Evolutionary conservation across 495 filamentous ascomycete species (phyloP).

Genomic region (Letharia columbiana): DNA sequence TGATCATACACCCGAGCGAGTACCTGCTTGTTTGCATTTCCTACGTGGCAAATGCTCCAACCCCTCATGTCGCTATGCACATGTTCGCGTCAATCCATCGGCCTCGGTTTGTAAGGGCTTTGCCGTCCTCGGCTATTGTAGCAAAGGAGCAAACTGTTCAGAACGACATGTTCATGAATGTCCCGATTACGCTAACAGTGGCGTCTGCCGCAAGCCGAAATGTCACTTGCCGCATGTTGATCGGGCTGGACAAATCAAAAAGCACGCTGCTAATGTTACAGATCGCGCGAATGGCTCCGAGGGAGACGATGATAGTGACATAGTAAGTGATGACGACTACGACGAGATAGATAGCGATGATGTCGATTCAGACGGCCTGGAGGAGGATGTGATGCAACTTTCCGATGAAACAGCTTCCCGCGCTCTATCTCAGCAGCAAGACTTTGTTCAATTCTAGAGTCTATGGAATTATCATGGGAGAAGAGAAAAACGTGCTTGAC

Average conservation of each 20-base stretch:
- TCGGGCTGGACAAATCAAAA: slow-evolving; percentile 66
- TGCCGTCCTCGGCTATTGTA: slow-evolving; percentile 82
- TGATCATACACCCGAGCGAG: slow-evolving; percentile 74
- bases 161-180: slow-evolving; percentile 86
- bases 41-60: slow-evolving; percentile 87
- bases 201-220: slow-evolving; percentile 69
- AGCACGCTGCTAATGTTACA: slow-evolving; percentile 41
- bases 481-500: neutral
- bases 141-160: slow-evolving; percentile 66
- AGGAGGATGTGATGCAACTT: slow-evolving; percentile 51
- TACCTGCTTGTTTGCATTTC: slow-evolving; percentile 84
- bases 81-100: slow-evolving; percentile 70
- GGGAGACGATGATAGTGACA: slow-evolving; percentile 59
- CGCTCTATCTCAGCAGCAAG: slow-evolving; percentile 56
- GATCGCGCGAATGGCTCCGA: slow-evolving; percentile 25
- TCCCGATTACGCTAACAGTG: slow-evolving; percentile 88
- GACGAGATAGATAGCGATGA: slow-evolving; percentile 74
- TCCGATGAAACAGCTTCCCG: slow-evolving; percentile 41
- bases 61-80: slow-evolving; percentile 77
- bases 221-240: slow-evolving; percentile 85
- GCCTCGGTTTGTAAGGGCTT: slow-evolving; percentile 81
- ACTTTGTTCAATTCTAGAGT: slow-evolving; percentile 54
- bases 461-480: neutral
- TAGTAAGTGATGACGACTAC: slow-evolving; percentile 74
- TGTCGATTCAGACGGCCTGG: slow-evolving; percentile 79